Evolutionary conservation across 495 filamentous ascomycete genomes (phyloP).

Genomic region (Penicillium pancosmium): DNA sequence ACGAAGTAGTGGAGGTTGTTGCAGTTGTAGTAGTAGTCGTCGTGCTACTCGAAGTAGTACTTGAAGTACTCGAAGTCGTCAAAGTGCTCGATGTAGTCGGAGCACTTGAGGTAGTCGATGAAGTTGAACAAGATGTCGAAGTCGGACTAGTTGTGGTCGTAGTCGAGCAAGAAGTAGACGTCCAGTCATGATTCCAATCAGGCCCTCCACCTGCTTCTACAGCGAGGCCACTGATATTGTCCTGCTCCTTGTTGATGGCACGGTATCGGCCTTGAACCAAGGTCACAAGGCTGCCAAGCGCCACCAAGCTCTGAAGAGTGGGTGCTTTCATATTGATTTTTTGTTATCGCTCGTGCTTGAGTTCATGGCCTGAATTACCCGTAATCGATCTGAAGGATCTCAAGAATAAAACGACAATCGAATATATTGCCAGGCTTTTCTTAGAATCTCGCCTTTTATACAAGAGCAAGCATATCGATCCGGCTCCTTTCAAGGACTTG

Average conservation of each 20-base stretch:
- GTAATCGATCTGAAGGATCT: background rate
- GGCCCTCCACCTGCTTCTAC: background rate
- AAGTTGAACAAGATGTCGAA: background rate
- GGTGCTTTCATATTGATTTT: background rate
- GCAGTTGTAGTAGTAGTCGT: background rate
- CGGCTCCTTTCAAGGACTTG: background rate
- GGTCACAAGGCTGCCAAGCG: background rate
- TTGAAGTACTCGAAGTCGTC: background rate
- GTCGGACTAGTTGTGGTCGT: background rate
- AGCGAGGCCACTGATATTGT: background rate
- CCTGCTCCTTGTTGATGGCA: background rate
- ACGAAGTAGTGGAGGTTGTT: background rate
- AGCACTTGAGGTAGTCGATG: background rate
- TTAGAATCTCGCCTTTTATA: background rate
- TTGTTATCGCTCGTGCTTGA: background rate
- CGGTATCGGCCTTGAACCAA: background rate
- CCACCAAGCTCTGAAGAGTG: background rate
- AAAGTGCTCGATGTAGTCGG: background rate
- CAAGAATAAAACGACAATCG: background rate
- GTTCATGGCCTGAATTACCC: background rate
- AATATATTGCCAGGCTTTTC: background rate
- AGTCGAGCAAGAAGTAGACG: background rate
- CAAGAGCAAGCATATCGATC: background rate
- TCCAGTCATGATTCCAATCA: background rate
- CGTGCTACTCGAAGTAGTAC: background rate